A percentile compares a stretch with the other conserved stretches of the same genome.
Evolutionary conservation across 768 basidiomycete species (phyloP).

Genomic region (Brasilioporus rufonigricans): DNA sequence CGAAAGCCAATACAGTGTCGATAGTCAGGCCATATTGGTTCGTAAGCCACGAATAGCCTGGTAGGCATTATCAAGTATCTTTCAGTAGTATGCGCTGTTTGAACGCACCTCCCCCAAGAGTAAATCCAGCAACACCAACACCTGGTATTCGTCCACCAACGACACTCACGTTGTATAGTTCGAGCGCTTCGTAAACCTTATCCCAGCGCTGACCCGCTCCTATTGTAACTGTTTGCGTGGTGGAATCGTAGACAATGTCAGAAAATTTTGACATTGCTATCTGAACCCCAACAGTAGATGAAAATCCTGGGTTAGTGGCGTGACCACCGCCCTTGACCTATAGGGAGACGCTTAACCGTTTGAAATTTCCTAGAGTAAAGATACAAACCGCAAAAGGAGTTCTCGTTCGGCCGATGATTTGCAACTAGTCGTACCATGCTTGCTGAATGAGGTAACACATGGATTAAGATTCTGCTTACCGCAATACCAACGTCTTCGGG

Average conservation of each 20-base stretch:
- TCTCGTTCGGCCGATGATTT: slow-evolving; percentile 41
- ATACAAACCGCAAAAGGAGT: slow-evolving; percentile 23
- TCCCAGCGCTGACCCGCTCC: slow-evolving; percentile 57
- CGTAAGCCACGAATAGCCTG: slow-evolving; percentile 43
- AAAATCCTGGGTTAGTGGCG: slow-evolving; percentile 47
- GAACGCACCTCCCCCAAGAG: slow-evolving; percentile 50
- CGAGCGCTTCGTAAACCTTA: slow-evolving; percentile 52
- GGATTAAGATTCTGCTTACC: slow-evolving; percentile 29
- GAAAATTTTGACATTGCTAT: slow-evolving; percentile 53
- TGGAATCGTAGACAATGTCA: slow-evolving; percentile 36
- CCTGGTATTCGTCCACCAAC: slow-evolving; percentile 55
- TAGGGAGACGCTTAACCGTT: background rate
- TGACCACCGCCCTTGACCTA: slow-evolving; percentile 68
- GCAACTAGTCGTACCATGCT: background rate
- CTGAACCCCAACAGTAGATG: slow-evolving; percentile 56
- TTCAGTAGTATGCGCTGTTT: background rate
- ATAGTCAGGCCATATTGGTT: slow-evolving; percentile 59
- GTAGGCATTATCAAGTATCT: background rate
- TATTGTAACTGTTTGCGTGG: slow-evolving; percentile 38
- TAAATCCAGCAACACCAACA: slow-evolving; percentile 58
- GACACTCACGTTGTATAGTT: slow-evolving; percentile 48
- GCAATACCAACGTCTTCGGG: slow-evolving; percentile 48
- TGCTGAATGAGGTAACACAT: background rate
- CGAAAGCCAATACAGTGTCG: slow-evolving; percentile 49
- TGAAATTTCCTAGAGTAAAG: background rate